Base-by-base conservation (phyloP, 352 stramenopile genomes). In the Thalassiosira mediterranea region DNA sequence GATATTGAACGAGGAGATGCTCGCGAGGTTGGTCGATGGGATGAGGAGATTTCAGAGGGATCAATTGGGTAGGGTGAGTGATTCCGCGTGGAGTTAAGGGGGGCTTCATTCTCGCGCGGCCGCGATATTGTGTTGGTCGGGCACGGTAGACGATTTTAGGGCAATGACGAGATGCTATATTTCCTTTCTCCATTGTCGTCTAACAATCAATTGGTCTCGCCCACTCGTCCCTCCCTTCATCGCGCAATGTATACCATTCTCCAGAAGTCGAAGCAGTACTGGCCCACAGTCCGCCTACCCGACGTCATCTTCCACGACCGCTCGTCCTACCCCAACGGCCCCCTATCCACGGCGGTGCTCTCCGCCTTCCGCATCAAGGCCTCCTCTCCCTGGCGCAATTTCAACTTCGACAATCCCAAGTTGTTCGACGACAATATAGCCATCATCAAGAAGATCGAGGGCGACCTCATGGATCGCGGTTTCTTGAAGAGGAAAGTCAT, bases 231-330 rank as follows among this genome's bases (percentile, higher is more conserved):
- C 23, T 64, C 46, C 15, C 46, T 54, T 38, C 5, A 56, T 64
- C 38, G 4, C 8, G 26, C 44, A 34, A 40, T 38, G 10, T 52
- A 26, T 51, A 32, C 15, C 34, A 53, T 2, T 7, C n/a, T 42
- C 13, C 53, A 81, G 72, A 70, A 81, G 57, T 52, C 61, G 46
- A 76, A 76, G 67, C 49, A 67, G 38, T 72, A 81, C 29, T 73
- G 68, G 54, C 74, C 74, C 10, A 44, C 59, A 3, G 4, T 79
- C 32, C 52, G 54, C 17, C 21, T 79, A 15, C 74, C 74, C 38
- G 44, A 62, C 40, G 29, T 40, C 1, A 23, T 83, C 31, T 65
- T 83, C 28, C 42, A 62, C 48, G 61, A 75, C 38, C 74, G 74
- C n/a, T 69, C 61, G 11, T 44, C 42, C 17, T 69, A 69, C 17